Evolutionary conservation across 257 asterid species (phyloP).

Genomic region (Solanum chilense): DNA sequence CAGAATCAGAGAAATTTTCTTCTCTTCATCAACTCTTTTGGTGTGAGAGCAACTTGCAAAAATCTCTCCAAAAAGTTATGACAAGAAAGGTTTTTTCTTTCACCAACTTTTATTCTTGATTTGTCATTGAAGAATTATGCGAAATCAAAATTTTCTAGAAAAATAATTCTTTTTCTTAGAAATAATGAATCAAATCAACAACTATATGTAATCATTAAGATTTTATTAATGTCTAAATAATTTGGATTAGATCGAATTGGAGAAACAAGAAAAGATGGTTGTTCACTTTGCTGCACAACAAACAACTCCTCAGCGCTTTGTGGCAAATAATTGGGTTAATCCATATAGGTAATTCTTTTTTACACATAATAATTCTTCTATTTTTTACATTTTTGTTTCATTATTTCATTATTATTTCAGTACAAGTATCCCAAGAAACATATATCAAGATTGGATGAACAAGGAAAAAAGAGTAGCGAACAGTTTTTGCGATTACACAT

Average conservation of each 20-base stretch:
- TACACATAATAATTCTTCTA: neutral
- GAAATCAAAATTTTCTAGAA: neutral
- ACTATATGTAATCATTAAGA: too few relatives aligned
- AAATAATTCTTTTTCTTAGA: too few relatives aligned
- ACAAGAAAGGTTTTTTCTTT: too few relatives aligned
- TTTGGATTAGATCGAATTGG: constrained; percentile 10
- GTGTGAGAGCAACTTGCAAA: neutral
- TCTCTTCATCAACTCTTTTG: neutral
- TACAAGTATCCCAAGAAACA: too few relatives aligned
- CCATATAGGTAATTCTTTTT: neutral
- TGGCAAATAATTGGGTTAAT: neutral
- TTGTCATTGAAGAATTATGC: neutral
- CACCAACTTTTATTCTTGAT: neutral
- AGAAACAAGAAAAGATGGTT: neutral
- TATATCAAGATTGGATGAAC: too few relatives aligned
- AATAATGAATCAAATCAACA: neutral
- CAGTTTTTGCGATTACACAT: too few relatives aligned
- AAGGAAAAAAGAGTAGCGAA: too few relatives aligned
- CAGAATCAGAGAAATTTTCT: neutral
- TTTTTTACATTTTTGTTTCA: neutral
- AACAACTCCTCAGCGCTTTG: neutral
- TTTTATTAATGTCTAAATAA: neutral
- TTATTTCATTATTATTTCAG: neutral
- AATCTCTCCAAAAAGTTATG: neutral
- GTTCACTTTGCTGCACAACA: neutral